phyloP scores from a whole-genome alignment of 768 basidiomycete species.

The Lentinula edodes region DNA sequence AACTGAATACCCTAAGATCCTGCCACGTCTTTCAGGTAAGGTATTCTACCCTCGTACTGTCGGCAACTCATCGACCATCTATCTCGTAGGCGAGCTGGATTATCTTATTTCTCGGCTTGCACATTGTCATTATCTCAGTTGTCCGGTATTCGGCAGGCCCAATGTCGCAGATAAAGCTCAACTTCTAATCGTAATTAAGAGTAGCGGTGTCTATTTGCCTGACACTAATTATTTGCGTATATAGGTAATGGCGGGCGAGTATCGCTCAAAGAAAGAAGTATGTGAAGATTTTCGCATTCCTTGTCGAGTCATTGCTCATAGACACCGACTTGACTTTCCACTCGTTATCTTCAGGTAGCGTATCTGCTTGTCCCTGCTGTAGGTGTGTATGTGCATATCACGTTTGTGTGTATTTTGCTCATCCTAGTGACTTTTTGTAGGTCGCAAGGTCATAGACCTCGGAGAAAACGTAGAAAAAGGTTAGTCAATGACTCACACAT shows the following conservation, averaged over 20 bases:
- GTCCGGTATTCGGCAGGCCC: constrained; percentile 77
- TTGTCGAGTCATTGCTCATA: background rate
- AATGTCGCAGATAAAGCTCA: constrained; percentile 56
- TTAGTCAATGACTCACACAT: constrained; percentile 10
- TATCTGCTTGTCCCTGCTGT: constrained; percentile 76
- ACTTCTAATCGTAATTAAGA: constrained; percentile 43
- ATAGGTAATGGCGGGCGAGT: constrained; percentile 68
- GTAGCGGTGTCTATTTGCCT: background rate
- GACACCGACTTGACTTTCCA: background rate
- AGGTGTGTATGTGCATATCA: constrained; percentile 19
- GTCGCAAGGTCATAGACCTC: constrained; percentile 71
- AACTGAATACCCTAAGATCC: constrained; percentile 34
- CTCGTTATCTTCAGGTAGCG: constrained; percentile 31
- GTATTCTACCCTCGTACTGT: background rate
- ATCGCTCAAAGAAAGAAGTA: constrained; percentile 68
- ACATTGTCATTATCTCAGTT: constrained; percentile 61
- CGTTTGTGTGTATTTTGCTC: background rate
- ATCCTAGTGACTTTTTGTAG: background rate
- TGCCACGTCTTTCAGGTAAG: constrained; percentile 46
- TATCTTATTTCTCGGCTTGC: constrained; percentile 51
- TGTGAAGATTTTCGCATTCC: background rate
- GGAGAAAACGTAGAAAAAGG: constrained; percentile 86
- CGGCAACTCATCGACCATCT: constrained; percentile 1
- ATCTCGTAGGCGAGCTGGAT: constrained; percentile 58
- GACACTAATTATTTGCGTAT: background rate